A percentile compares a stretch with the other conserved stretches of the same genome.
These are phyloP conservation scores for Phytophthora syringae DNA, from an alignment of 352 stramenopile genomes.

Conservation along the genomic window DNA sequence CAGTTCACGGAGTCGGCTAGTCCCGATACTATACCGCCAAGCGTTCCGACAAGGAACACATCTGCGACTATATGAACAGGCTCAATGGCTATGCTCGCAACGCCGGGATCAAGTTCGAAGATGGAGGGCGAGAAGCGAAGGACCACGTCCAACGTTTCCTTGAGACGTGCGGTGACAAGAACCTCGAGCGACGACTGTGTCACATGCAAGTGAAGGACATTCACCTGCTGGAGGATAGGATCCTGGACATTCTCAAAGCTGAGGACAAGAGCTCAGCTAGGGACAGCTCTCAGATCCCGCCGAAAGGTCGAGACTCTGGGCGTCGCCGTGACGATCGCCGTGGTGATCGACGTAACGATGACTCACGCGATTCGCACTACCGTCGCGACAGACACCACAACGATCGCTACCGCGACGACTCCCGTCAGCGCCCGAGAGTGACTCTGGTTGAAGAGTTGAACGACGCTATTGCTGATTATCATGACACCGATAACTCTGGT, in stretches of 20 bases:
- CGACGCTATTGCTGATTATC: neutral
- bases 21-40: neutral
- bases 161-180: neutral
- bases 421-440: no score
- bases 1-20: neutral
- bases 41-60: neutral
- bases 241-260: neutral
- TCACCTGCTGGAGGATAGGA: neutral
- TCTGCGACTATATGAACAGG: slow-evolving; percentile 4
- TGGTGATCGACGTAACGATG: neutral
- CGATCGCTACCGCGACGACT: neutral
- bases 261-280: neutral
- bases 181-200: neutral
- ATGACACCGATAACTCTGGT: no score
- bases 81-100: no score
- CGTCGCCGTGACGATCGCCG: neutral
- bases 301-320: neutral
- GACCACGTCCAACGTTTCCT: neutral
- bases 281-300: neutral
- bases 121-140: neutral
- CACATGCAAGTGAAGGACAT: no score
- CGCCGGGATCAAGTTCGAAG: neutral
- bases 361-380: neutral
- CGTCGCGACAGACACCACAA: neutral
- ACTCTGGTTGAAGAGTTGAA: neutral